Conservation (phyloP, 352 stramenopile species). For the Phytophthora tentaculata region DNA sequence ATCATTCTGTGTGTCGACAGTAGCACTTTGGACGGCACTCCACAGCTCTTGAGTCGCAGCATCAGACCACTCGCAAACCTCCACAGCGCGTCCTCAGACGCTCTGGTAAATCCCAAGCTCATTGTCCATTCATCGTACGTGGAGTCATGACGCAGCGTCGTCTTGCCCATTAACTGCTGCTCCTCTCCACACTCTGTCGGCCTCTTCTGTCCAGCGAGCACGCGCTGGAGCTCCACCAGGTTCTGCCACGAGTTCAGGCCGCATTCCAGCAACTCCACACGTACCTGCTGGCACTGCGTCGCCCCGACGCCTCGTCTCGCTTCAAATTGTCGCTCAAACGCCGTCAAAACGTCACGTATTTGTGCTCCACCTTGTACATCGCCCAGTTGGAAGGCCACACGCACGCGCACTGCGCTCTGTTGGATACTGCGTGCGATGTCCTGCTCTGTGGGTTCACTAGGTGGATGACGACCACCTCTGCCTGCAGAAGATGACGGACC, state of each 20-base stretch:
- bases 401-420: conserved; percentile 32
- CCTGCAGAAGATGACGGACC: conserved; percentile 9
- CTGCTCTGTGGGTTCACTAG: conserved; percentile 27
- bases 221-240: conserved; percentile 52
- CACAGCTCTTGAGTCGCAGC: conserved; percentile 54
- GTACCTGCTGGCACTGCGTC: conserved; percentile 9
- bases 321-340: conserved; percentile 18
- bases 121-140: conserved; percentile 41
- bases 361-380: conserved; percentile 1
- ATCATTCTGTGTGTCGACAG: conserved; percentile 23
- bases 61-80: conserved; percentile 47
- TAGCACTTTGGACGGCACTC: conserved; percentile 38
- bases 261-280: conserved; percentile 53
- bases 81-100: conserved; percentile 52
- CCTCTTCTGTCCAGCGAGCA: conserved; percentile 40
- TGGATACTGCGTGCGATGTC: conserved; percentile 37
- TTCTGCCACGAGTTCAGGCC: conserved; percentile 56
- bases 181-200: conserved; percentile 14
- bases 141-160: conserved; percentile 28
- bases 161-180: conserved; percentile 20
- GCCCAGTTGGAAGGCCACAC: conserved; percentile 32
- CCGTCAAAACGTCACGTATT: conserved; percentile 7
- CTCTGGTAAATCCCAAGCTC: conserved; percentile 37
- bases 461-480: conserved; percentile 8
- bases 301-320: conserved; percentile 2